Evolutionary conservation across 805 yeast genomes (phyloP).

Genomic region (Candida pseudoglaebosa): DNA sequence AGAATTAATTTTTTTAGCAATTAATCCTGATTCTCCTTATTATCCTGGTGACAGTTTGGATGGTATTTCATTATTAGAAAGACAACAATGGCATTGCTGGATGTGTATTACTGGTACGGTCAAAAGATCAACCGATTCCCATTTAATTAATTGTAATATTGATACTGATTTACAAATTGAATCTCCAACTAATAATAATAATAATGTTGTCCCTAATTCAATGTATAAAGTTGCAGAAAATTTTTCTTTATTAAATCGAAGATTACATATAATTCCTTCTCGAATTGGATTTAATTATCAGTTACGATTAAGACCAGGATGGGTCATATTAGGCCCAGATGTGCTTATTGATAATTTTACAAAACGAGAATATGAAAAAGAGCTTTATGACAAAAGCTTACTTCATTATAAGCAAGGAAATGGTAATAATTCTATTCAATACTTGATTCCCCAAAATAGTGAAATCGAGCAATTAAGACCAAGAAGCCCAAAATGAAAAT

Average conservation of each 20-base stretch:
- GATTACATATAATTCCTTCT: slow-evolving; percentile 82
- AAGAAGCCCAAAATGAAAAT: slow-evolving; percentile 78
- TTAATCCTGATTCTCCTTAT: slow-evolving; percentile 59
- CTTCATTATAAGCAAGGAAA: slow-evolving; percentile 19
- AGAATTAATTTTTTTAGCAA: slow-evolving; percentile 78
- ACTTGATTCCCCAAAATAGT: slow-evolving; percentile 56
- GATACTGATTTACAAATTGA: slow-evolving; percentile 87
- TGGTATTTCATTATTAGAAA: slow-evolving; percentile 43
- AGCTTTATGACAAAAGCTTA: slow-evolving; percentile 27
- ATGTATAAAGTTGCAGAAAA: slow-evolving; percentile 84
- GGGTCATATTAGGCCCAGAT: slow-evolving; percentile 90
- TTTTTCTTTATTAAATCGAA: slow-evolving; percentile 74
- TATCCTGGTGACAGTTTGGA: slow-evolving; percentile 51
- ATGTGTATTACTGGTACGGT: slow-evolving; percentile 97
- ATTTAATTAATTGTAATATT: slow-evolving; percentile 85
- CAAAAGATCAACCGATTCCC: slow-evolving; percentile 76
- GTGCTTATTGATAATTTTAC: slow-evolving; percentile 66
- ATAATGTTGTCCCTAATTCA: slow-evolving; percentile 53
- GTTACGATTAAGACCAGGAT: slow-evolving; percentile 71
- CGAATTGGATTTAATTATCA: slow-evolving; percentile 62
- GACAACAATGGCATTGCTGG: slow-evolving; percentile 95
- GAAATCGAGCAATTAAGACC: slow-evolving; percentile 84
- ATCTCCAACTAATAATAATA: slow-evolving; percentile 15
- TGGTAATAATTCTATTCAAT: slow-evolving; percentile 21
- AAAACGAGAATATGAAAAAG: slow-evolving; percentile 27